A percentile compares a stretch with the other conserved stretches of the same genome.
Conservation (phyloP, 1,284 basidiomycete genomes). For the Puccinia coronata region DNA sequence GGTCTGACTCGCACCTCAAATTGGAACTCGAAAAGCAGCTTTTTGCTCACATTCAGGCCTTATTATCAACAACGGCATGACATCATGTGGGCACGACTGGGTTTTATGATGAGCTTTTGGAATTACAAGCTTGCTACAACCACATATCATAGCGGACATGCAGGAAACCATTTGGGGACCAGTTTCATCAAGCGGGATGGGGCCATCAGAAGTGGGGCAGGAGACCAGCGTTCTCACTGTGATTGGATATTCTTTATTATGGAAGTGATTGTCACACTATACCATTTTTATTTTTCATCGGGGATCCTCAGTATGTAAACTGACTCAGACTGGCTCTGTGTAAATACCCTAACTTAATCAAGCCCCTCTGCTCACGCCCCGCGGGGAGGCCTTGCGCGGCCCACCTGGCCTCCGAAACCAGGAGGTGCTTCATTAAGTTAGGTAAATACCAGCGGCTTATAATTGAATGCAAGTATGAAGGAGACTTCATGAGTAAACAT, state of each 20-base stretch:
- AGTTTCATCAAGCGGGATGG: too few species aligned
- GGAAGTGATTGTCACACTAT: background rate
- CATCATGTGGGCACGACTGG: too few species aligned
- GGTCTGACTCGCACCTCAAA: background rate
- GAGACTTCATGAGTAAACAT: background rate
- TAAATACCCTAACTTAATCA: too few species aligned
- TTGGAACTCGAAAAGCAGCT: conserved; percentile 28
- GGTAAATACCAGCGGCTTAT: background rate
- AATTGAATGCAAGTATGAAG: background rate
- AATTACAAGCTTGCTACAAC: too few species aligned
- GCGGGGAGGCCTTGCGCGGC: too few species aligned
- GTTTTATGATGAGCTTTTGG: background rate
- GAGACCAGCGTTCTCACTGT: background rate
- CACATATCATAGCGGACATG: background rate
- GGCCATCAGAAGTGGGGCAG: background rate
- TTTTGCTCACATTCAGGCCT: conserved; percentile 20
- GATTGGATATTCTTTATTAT: background rate
- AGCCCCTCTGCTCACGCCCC: too few species aligned
- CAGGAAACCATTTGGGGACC: background rate
- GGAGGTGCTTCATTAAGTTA: too few species aligned
- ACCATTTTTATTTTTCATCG: background rate
- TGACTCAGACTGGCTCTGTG: too few species aligned
- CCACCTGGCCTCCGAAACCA: too few species aligned
- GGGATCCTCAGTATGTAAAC: too few species aligned
- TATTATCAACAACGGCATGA: background rate